Evolutionary conservation across 257 asterid species (phyloP).

Genomic region (Haberlea rhodopensis): DNA sequence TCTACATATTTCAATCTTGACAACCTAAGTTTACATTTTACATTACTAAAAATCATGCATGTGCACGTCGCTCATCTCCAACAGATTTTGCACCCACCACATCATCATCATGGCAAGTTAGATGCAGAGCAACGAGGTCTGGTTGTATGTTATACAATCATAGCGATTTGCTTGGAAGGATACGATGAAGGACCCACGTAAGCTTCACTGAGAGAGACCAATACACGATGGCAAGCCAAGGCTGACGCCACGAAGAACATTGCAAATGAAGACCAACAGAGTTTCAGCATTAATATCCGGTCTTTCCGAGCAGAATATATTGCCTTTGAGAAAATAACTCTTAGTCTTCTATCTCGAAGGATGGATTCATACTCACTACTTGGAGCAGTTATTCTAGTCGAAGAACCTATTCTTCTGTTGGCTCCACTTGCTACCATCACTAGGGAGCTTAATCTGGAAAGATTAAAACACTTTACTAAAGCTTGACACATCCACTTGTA

Average conservation of each 20-base stretch:
- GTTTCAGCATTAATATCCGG: slow-evolving; percentile 55
- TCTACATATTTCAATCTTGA: neutral
- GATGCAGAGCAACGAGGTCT: neutral
- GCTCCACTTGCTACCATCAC: slow-evolving; percentile 24
- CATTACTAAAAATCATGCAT: neutral
- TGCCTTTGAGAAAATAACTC: slow-evolving; percentile 61
- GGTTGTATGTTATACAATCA: slow-evolving; percentile 30
- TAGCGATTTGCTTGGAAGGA: slow-evolving; percentile 41
- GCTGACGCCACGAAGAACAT: slow-evolving; percentile 57
- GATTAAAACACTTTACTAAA: slow-evolving; percentile 28
- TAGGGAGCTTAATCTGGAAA: slow-evolving; percentile 34
- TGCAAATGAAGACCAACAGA: slow-evolving; percentile 55
- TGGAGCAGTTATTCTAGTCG: slow-evolving; percentile 22
- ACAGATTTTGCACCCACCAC: slow-evolving; percentile 10
- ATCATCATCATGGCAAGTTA: neutral
- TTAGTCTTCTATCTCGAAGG: slow-evolving; percentile 75
- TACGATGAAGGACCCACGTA: slow-evolving; percentile 42
- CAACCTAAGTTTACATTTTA: neutral
- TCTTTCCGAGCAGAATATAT: slow-evolving; percentile 61
- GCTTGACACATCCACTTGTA: slow-evolving; percentile 59
- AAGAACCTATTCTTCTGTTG: slow-evolving; percentile 27
- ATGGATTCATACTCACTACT: slow-evolving; percentile 39
- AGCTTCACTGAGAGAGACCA: slow-evolving; percentile 45
- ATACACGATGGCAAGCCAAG: slow-evolving; percentile 54
- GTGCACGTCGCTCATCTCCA: slow-evolving; percentile 1